Base-by-base conservation (phyloP, 2,329 filamentous ascomycete genomes). In the Rhytidhysteron rufulum region DNA sequence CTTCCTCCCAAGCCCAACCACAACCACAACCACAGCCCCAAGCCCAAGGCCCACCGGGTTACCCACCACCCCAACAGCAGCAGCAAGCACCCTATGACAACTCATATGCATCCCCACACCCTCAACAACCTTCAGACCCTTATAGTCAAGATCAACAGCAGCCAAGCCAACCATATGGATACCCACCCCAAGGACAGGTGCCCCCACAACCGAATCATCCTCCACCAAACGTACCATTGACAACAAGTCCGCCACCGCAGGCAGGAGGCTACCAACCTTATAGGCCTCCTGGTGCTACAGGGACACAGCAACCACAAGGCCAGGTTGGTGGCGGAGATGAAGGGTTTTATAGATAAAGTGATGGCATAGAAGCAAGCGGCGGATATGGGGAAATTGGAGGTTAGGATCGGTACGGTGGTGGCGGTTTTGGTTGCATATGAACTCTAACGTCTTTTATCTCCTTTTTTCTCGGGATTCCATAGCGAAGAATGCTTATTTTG, bases 171-270 rank as follows among this genome's bases (percentile, higher is more conserved):
- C 31, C 34, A 21, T 53, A 48, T 18, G 20, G 31, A 19, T 59
- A 57, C 33, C 40, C 40, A 31, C 47, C 47, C 16, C 57, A 57
- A 16, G 57, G 53, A n/a, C 62, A 65, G n/a, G n/a, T n/a, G n/a
- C n/a, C n/a, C 36, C 42, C 47, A 34, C 59, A 63, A 30, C 59
- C 60, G 2, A 49, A 42, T n/a, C 57, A 65, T 20, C 57, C 57
- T 6, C 58, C 60, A 2, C 57, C 61, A 22, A 53, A 54, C 8
- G 53, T 58, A 4, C 60, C 62, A n/a, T 37, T 34, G 17, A 32
- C 46, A 11, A 40, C 47, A 18, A 63, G 55, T 36, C 54, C 58
- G 0, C 45, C 54, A 13, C 58, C 57, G 20, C 22, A 18, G 9
- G 47, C 42, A 27, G 54, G 58, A 32, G 44, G 38, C 0, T 64